phyloP scores from a whole-genome alignment of 768 basidiomycete genomes.

The Hemileccinum impolitum region DNA sequence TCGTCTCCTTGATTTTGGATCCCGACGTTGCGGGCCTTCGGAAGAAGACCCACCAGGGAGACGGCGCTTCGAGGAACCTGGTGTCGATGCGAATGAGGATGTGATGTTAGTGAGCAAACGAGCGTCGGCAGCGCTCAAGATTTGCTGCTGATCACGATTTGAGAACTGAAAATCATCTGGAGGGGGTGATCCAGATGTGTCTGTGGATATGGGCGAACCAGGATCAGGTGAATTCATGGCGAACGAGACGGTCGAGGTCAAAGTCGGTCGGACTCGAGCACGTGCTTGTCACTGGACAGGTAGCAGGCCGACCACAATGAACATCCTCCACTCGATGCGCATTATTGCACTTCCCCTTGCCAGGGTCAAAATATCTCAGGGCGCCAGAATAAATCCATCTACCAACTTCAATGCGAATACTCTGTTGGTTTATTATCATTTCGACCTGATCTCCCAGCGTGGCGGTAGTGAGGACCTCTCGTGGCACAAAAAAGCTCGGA shows the following conservation, averaged over 20 bases:
- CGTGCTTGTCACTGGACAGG: conserved; percentile 12
- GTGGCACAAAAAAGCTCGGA: conserved; percentile 28
- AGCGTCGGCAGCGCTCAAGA: conserved; percentile 15
- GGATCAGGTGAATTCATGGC: conserved; percentile 38
- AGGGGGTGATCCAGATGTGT: conserved; percentile 37
- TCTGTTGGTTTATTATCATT: conserved; percentile 43
- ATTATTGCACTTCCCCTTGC: conserved; percentile 47
- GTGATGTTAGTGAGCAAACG: conserved; percentile 17
- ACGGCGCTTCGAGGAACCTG: conserved; percentile 47
- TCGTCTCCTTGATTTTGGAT: conserved; percentile 48
- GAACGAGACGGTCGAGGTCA: not conserved
- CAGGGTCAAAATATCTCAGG: conserved; percentile 16
- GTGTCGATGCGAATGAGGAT: conserved; percentile 17
- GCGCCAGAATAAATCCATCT: conserved; percentile 5
- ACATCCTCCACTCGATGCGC: conserved; percentile 33
- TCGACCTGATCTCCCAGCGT: conserved; percentile 27
- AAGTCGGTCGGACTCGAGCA: conserved; percentile 3
- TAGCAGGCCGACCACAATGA: no score
- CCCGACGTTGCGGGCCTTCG: conserved; percentile 43
- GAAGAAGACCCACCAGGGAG: conserved; percentile 46
- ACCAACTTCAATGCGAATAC: conserved; percentile 10
- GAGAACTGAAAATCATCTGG: conserved; percentile 33
- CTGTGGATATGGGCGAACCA: conserved; percentile 34
- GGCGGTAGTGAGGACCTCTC: conserved; percentile 33
- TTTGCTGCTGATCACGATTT: conserved; percentile 30